Percentiles rank a stretch among this genome's conserved stretches.
Evolutionary conservation across 2,329 filamentous ascomycete genomes (phyloP).

Genomic region (Apiospora aurea): DNA sequence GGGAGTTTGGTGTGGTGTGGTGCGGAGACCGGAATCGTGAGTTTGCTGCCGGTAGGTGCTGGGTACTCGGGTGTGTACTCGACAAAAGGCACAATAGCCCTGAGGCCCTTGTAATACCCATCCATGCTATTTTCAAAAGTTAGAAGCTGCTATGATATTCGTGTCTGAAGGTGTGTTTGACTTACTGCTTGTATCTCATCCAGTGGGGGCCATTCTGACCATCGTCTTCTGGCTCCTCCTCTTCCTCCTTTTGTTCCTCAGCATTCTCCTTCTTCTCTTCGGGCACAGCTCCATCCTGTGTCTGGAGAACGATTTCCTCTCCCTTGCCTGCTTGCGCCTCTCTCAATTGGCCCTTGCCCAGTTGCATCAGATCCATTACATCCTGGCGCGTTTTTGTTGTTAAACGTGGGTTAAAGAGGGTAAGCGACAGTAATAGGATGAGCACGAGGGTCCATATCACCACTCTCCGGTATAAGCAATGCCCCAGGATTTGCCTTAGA

Average conservation of each 20-base stretch:
- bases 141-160: conserved; percentile 23
- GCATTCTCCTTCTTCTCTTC: conserved; percentile 33
- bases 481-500: conserved; percentile 55
- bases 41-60: conserved; percentile 29
- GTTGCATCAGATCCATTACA: conserved; percentile 40
- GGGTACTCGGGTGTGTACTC: conserved; percentile 81
- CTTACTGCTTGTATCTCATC: conserved; percentile 53
- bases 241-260: conserved; percentile 35
- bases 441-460: conserved; percentile 57
- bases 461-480: conserved; percentile 60
- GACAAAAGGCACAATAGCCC: conserved; percentile 68
- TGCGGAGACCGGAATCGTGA: conserved; percentile 33
- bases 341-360: conserved; percentile 31
- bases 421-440: conserved; percentile 49
- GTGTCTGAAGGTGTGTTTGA: conserved; percentile 23
- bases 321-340: conserved; percentile 20
- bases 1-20: conserved; percentile 48
- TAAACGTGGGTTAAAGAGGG: conserved; percentile 46
- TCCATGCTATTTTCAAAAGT: conserved; percentile 65
- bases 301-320: conserved; percentile 32
- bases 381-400: conserved; percentile 33
- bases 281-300: conserved; percentile 30
- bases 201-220: conserved; percentile 39
- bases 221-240: conserved; percentile 37
- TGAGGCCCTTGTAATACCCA: conserved; percentile 81